Percentiles rank a stretch among this genome's conserved stretches.
Evolutionary conservation across 768 basidiomycete species (phyloP).

Genomic region (Leccinum longicurvipes): DNA sequence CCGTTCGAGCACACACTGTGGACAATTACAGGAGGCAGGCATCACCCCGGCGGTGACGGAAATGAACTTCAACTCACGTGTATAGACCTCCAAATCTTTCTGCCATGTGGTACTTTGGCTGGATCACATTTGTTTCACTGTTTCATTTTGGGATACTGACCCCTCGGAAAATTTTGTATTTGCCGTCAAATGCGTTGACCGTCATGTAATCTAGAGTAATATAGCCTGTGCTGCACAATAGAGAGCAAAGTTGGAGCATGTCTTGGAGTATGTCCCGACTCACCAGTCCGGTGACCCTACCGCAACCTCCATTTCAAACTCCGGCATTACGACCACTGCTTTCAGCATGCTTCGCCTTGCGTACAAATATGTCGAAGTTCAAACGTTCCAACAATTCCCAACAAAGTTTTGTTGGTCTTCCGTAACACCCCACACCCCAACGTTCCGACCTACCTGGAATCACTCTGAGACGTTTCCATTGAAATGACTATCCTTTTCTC

Average conservation of each 20-base stretch:
- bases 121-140: slow-evolving; percentile 7
- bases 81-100: slow-evolving; percentile 1
- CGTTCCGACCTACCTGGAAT: not conserved
- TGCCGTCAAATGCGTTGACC: slow-evolving; percentile 5
- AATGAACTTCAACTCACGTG: slow-evolving; percentile 11
- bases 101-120: slow-evolving; percentile 7
- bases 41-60: slow-evolving; percentile 43
- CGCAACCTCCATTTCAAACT: slow-evolving; percentile 6
- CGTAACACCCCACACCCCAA: slow-evolving; percentile 2
- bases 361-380: slow-evolving; percentile 15
- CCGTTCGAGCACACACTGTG: slow-evolving; percentile 26
- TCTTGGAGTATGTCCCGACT: not conserved
- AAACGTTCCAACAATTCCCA: slow-evolving; percentile 17
- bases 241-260: not conserved
- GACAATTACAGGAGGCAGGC: slow-evolving; percentile 41
- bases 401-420: slow-evolving; percentile 1
- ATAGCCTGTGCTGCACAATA: not conserved
- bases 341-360: slow-evolving; percentile 2
- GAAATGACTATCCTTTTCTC: slow-evolving; percentile 61
- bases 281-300: not conserved
- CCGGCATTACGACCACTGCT: slow-evolving; percentile 1
- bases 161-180: slow-evolving; percentile 6
- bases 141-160: slow-evolving; percentile 5
- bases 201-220: slow-evolving; percentile 14
- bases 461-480: not conserved